phyloP scores from a whole-genome alignment of 768 basidiomycete genomes.

The Coprinopsis cinerea region DNA sequence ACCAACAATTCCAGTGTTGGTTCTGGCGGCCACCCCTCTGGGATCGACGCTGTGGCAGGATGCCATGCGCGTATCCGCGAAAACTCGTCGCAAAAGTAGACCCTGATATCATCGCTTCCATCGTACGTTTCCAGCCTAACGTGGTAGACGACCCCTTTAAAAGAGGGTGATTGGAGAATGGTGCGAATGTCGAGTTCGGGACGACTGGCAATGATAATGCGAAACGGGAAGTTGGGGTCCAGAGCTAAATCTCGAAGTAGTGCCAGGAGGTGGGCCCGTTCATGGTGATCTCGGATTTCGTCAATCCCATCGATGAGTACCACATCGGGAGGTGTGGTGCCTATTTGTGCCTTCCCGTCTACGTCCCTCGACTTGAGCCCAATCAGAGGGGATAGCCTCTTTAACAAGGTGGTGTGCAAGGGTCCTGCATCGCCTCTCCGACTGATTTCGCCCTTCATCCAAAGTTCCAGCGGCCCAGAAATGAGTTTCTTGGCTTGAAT shows the following conservation, averaged over 20 bases:
- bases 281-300: slow-evolving; percentile 2
- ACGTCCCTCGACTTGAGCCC: no score
- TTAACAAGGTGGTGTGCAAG: no score
- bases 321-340: not conserved
- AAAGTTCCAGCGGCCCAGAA: no score
- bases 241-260: not conserved
- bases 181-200: slow-evolving; percentile 5
- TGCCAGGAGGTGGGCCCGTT: not conserved
- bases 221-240: not conserved
- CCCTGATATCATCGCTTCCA: not conserved
- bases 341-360: no score
- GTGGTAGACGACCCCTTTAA: not conserved
- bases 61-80: not conserved
- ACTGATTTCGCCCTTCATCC: no score
- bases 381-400: no score
- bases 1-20: slow-evolving; percentile 1
- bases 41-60: not conserved
- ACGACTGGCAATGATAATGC: slow-evolving; percentile 8
- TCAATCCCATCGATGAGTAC: slow-evolving; percentile 12
- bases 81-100: not conserved
- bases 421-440: no score
- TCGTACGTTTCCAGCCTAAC: slow-evolving; percentile 5
- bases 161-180: not conserved
- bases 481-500: no score
- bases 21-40: slow-evolving; percentile 3